Evolutionary conservation across 768 basidiomycete genomes (phyloP).

Genomic region (Tephrocybe sp.): DNA sequence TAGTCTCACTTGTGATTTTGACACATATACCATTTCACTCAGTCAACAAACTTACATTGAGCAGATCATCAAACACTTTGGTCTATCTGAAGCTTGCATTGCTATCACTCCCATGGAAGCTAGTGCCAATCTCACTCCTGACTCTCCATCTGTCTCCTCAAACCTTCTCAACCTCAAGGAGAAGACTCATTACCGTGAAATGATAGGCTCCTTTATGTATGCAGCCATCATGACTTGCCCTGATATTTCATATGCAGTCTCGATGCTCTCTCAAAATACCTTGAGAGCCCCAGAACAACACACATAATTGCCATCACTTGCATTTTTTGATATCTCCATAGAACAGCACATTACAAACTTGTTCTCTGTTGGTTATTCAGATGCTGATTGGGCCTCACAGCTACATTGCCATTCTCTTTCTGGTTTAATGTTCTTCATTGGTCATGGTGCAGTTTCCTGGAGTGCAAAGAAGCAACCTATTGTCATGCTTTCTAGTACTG

Average conservation of each 20-base stretch:
- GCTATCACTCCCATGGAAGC: constrained; percentile 8
- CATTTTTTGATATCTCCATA: not conserved
- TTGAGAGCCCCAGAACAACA: no score
- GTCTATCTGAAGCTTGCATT: constrained; percentile 9
- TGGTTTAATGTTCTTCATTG: not conserved
- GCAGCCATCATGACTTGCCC: constrained; percentile 1
- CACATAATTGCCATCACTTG: not conserved
- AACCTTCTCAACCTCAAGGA: not conserved
- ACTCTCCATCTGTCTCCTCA: no score
- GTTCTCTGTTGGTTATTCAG: not conserved
- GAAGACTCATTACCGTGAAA: constrained; percentile 2
- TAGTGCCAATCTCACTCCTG: no score
- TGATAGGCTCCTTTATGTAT: no score
- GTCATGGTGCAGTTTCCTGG: constrained; percentile 27
- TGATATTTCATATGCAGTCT: constrained; percentile 6
- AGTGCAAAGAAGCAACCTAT: no score
- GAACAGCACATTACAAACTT: not conserved
- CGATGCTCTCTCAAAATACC: no score
- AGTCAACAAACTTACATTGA: constrained; percentile 16
- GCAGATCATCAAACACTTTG: no score
- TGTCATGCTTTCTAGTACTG: constrained; percentile 29
- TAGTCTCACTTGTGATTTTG: constrained; percentile 15
- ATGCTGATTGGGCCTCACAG: not conserved
- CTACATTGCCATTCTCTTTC: no score
- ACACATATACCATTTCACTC: constrained; percentile 16